Evolutionary conservation across 208 protist species (phyloP).

Genomic region (Trypanosoma scelopori): DNA sequence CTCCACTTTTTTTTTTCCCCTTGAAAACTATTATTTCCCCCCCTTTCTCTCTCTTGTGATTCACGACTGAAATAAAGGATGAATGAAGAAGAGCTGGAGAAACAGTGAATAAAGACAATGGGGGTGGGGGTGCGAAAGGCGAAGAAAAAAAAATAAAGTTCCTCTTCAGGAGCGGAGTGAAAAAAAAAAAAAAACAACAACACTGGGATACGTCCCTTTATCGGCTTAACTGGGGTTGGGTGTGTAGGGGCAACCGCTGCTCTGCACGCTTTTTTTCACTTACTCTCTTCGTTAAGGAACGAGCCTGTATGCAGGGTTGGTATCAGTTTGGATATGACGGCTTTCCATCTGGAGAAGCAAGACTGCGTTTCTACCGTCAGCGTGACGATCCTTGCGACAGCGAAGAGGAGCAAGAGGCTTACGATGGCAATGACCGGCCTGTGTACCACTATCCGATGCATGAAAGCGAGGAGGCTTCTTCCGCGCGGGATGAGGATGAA

Average conservation of each 20-base stretch:
- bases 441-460: conserved; percentile 68
- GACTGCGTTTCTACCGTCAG: conserved; percentile 81
- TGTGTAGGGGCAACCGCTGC: too few relatives aligned
- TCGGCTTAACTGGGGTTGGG: too few relatives aligned
- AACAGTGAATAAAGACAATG: too few relatives aligned
- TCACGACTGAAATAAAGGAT: too few relatives aligned
- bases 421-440: conserved; percentile 64
- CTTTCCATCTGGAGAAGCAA: conserved; percentile 71
- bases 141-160: too few relatives aligned
- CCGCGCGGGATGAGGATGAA: conserved; percentile 9
- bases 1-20: too few relatives aligned
- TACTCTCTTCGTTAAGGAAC: too few relatives aligned
- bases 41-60: background rate
- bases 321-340: conserved; percentile 85
- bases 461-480: conserved; percentile 41
- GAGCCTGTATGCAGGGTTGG: conserved; percentile 61
- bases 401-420: conserved; percentile 69
- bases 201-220: background rate
- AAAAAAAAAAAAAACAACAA: too few relatives aligned
- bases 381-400: conserved; percentile 84
- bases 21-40: background rate
- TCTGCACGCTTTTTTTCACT: too few relatives aligned
- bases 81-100: too few relatives aligned
- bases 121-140: too few relatives aligned
- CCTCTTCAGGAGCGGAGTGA: too few relatives aligned